Conservation (phyloP, 768 basidiomycete genomes). For the Hygrophorus pudorinus region DNA sequence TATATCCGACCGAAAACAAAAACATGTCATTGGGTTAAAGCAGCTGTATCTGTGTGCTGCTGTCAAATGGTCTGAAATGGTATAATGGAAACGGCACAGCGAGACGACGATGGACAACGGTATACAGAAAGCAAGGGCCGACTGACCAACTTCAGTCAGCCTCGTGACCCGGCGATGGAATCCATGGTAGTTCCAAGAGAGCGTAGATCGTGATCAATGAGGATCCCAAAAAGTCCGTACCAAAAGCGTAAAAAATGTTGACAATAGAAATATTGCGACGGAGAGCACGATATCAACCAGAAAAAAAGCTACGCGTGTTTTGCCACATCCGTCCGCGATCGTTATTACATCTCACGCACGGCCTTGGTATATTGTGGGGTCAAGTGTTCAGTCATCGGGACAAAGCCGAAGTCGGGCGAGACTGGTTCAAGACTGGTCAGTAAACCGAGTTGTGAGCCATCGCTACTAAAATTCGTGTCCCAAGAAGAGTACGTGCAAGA, state of each 20-base stretch:
- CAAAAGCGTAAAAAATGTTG: not conserved
- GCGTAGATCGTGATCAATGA: not conserved
- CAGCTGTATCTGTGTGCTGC: not conserved
- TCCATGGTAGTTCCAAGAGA: too few relatives aligned
- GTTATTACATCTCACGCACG: slow-evolving; percentile 32
- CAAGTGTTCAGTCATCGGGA: slow-evolving; percentile 72
- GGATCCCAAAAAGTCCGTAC: not conserved
- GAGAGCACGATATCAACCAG: not conserved
- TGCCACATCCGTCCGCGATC: slow-evolving; percentile 7
- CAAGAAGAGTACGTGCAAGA: slow-evolving; percentile 10
- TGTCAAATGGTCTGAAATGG: not conserved
- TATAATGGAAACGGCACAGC: slow-evolving; percentile 3
- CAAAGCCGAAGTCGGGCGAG: slow-evolving; percentile 81
- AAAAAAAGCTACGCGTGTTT: slow-evolving; percentile 4
- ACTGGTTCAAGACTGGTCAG: slow-evolving; percentile 47
- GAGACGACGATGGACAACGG: not conserved
- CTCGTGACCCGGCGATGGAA: too few relatives aligned
- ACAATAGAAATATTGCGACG: not conserved
- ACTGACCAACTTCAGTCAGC: too few relatives aligned
- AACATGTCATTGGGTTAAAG: not conserved
- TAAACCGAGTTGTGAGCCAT: slow-evolving; percentile 27
- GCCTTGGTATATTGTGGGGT: slow-evolving; percentile 54
- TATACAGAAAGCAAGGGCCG: not conserved
- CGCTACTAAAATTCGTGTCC: slow-evolving; percentile 11
- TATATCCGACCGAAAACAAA: not conserved